Evolutionary conservation across 2,329 filamentous ascomycete genomes (phyloP), one percentile per base, ranked within the genome.

Genomic region (Cladosporium austrohemisphaericum): DNA sequence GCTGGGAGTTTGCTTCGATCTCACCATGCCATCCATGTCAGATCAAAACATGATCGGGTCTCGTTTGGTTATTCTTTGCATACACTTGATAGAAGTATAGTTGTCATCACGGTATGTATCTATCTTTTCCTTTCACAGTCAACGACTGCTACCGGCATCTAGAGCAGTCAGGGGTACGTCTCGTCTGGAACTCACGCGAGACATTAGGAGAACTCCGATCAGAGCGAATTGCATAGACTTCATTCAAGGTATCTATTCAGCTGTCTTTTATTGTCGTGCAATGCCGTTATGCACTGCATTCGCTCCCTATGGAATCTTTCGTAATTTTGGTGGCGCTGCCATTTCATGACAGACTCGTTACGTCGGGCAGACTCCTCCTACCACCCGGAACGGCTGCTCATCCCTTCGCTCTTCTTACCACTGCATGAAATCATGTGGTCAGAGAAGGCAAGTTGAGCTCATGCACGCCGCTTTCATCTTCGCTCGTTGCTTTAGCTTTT

Each of bases 381-480:
- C 52, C 74, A 67, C 66, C 85, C 86, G 32, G 13, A 36, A 46
- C 77, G 86, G 83, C 80, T 87, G 90, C 81, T 91, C 94, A 77
- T 87, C 93, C 77, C 89, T 89, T 67, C 89, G 91, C 69, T 91
- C 74, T 88, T 87, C 74, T 88, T 88, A 58, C 84, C 77, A 45
- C 73, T 73, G 35, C 76, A 74, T 18, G 76, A 16, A 22, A 25
- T 22, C 18, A 35, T n/a, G 41, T 26, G 41, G 22, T 11, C 11
- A 33, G 8, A 26, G 6, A 26, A 25, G 29, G 35, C 41, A 16
- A 26, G 10, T 14, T 25, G n/a, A 31, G 44, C 13, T 43, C 18
- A 20, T 19, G 22, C 32, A 14, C 18, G 14, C 28, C 19, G n/a
- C 41, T 31, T 35, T 22, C 20, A 9, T 5, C 29, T 14, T 9